phyloP scores from a whole-genome alignment of 805 yeast genomes.

The Zygoascus bituminiphila region DNA sequence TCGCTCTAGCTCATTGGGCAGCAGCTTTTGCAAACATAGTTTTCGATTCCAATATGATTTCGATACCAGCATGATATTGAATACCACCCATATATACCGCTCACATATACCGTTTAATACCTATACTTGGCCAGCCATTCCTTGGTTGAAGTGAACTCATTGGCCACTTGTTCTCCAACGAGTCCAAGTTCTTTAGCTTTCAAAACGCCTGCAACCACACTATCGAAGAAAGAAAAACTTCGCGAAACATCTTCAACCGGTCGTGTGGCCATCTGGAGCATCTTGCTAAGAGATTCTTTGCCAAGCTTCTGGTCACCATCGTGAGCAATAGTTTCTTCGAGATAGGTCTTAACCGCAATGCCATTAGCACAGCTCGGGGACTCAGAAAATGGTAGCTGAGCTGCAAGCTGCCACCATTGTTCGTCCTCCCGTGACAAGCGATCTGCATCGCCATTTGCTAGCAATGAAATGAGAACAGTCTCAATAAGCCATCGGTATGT shows the following conservation, averaged over 20 bases:
- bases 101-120: no score
- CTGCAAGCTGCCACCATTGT: slow-evolving; percentile 53
- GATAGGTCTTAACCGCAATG: slow-evolving; percentile 46
- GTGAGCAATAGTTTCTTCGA: slow-evolving; percentile 30
- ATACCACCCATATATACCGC: no score
- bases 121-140: slow-evolving; percentile 6
- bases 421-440: slow-evolving; percentile 39
- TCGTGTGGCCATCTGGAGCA: slow-evolving; percentile 23
- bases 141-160: slow-evolving; percentile 3
- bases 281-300: slow-evolving; percentile 13
- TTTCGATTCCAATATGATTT: no score
- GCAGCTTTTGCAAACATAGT: no score
- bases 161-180: not conserved
- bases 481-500: slow-evolving; percentile 50
- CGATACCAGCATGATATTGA: no score
- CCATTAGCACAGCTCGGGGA: slow-evolving; percentile 59
- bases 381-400: slow-evolving; percentile 53
- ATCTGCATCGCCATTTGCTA: slow-evolving; percentile 45
- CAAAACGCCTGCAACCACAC: slow-evolving; percentile 19
- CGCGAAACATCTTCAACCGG: slow-evolving; percentile 19
- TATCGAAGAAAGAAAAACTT: slow-evolving; percentile 26
- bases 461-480: slow-evolving; percentile 41
- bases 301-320: slow-evolving; percentile 6
- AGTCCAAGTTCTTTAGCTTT: not conserved
- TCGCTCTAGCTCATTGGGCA: no score